These are phyloP conservation scores for Alternaria rosae DNA, from an alignment of 2,329 filamentous ascomycete species.

Conservation along the genomic window DNA sequence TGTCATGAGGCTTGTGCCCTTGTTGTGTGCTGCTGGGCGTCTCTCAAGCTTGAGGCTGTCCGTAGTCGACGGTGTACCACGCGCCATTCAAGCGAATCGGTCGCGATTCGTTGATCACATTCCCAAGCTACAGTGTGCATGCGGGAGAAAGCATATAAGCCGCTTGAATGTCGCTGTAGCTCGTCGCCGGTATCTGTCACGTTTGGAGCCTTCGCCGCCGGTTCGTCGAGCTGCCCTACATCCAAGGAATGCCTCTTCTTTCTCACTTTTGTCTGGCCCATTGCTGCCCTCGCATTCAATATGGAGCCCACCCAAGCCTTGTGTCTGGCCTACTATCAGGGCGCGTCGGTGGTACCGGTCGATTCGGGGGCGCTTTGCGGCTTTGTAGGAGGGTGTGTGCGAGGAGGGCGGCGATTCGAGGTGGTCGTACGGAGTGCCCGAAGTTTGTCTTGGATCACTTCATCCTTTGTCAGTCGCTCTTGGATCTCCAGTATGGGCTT, in stretches of 20 bases:
- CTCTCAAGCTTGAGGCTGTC: background rate
- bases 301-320: background rate
- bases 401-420: background rate
- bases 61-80: background rate
- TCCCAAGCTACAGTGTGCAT: background rate
- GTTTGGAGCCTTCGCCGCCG: background rate
- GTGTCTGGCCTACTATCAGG: background rate
- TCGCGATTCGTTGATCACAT: background rate
- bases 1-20: background rate
- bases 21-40: background rate
- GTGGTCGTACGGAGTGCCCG: background rate
- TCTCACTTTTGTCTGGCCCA: background rate
- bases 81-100: background rate
- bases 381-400: background rate
- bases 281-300: background rate
- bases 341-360: background rate
- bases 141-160: background rate
- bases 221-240: background rate
- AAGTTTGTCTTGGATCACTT: background rate
- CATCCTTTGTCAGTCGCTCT: background rate
- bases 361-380: background rate
- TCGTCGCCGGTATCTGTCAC: background rate
- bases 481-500: background rate
- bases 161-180: background rate
- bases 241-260: background rate